Evolutionary conservation across 495 filamentous ascomycete genomes (phyloP).

Genomic region (Aspergillus affinis): DNA sequence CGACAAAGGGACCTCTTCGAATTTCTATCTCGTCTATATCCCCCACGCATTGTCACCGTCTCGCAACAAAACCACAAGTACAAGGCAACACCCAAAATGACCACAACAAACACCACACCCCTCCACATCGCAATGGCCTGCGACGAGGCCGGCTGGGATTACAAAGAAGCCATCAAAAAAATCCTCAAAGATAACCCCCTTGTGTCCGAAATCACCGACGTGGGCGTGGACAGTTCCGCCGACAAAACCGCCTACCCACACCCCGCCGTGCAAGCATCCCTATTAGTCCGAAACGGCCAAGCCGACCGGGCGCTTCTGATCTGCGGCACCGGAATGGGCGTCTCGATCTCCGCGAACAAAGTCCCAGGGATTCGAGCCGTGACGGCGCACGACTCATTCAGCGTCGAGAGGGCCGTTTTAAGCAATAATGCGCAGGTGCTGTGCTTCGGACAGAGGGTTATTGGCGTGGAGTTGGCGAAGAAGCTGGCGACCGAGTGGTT

Average conservation of each 20-base stretch:
- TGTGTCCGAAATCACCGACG: conserved; percentile 60
- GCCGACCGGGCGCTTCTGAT: conserved; percentile 68
- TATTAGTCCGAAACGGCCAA: conserved; percentile 55
- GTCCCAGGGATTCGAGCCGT: conserved; percentile 71
- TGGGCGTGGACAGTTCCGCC: conserved; percentile 50
- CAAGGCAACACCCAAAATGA: too few species aligned
- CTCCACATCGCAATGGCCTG: conserved; percentile 47
- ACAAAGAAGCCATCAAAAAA: conserved; percentile 67
- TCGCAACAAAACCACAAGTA: too few species aligned
- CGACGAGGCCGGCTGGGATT: conserved; percentile 64
- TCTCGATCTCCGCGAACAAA: conserved; percentile 73
- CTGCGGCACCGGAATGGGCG: conserved; percentile 72
- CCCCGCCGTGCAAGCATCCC: conserved; percentile 59
- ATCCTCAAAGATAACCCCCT: conserved; percentile 59
- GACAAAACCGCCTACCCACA: conserved; percentile 74
- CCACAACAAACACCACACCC: conserved; percentile 14
- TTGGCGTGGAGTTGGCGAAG: conserved; percentile 66
- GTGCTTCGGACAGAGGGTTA: conserved; percentile 71
- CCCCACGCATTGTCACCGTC: too few species aligned
- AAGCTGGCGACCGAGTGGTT: conserved; percentile 69
- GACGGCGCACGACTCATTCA: conserved; percentile 71
- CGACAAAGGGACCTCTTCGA: not conserved
- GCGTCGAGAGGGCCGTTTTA: conserved; percentile 63
- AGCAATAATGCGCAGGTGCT: conserved; percentile 76
- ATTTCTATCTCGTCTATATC: too few species aligned